Percentiles rank a stretch among this genome's conserved stretches.
phyloP scores from a whole-genome alignment of 225 moss, liverwort and hornwort genomes.

The Sphagnum contortum region DNA sequence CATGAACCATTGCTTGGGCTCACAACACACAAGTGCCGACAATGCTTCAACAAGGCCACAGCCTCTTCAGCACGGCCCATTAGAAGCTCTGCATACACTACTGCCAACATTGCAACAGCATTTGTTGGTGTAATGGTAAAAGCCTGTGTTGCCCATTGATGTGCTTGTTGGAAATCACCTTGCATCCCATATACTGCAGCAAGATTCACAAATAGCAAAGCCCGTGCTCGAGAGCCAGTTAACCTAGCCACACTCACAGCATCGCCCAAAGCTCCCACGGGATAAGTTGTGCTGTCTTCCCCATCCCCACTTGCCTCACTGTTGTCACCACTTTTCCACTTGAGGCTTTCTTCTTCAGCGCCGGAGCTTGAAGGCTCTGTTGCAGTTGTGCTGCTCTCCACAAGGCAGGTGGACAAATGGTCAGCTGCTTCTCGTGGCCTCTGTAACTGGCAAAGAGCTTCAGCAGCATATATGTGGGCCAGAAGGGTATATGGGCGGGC shows the following conservation, averaged over 20 bases:
- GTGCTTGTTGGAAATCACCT: constrained; percentile 79
- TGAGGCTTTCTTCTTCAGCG: constrained; percentile 67
- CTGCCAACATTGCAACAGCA: constrained; percentile 60
- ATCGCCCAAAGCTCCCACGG: constrained; percentile 58
- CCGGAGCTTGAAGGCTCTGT: constrained; percentile 44
- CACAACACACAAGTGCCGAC: constrained; percentile 85
- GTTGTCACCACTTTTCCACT: constrained; percentile 89
- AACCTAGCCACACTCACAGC: constrained; percentile 58
- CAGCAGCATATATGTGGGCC: constrained; percentile 74
- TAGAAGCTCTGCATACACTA: constrained; percentile 84
- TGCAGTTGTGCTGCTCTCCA: constrained; percentile 40
- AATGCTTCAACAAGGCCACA: constrained; percentile 67
- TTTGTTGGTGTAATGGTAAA: constrained; percentile 53
- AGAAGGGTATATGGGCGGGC: constrained; percentile 59
- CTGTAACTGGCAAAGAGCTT: constrained; percentile 80
- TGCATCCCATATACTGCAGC: constrained; percentile 83
- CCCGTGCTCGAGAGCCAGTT: constrained; percentile 64
- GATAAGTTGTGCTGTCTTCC: constrained; percentile 56
- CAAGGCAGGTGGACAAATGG: constrained; percentile 64
- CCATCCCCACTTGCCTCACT: constrained; percentile 95
- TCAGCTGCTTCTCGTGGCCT: constrained; percentile 71
- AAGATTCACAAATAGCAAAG: constrained; percentile 65
- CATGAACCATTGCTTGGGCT: constrained; percentile 56
- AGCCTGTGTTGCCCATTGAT: constrained; percentile 65
- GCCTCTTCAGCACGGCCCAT: constrained; percentile 72